phyloP scores from a whole-genome alignment of 441 rosid species.

The Sinapis alba region DNA sequence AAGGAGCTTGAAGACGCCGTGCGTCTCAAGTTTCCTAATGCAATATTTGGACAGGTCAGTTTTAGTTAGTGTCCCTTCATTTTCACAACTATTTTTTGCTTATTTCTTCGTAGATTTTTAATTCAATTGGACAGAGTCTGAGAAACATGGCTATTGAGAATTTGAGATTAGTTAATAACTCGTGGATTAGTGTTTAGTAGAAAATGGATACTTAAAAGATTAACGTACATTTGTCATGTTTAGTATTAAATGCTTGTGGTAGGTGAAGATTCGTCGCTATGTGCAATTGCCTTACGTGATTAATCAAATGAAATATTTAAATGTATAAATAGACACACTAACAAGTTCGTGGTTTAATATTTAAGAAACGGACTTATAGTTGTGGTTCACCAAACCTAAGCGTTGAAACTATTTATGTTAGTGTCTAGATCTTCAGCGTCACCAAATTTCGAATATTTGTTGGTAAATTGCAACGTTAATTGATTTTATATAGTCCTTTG shows the following conservation, averaged over 20 bases:
- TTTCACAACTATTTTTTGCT: background rate
- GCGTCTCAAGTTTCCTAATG: conserved; percentile 51
- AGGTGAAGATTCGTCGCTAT: conserved; percentile 19
- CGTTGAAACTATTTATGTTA: conserved; percentile 19
- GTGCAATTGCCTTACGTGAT: background rate
- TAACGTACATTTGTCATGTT: background rate
- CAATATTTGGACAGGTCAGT: conserved; percentile 47
- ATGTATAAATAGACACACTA: background rate
- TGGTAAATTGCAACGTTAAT: background rate
- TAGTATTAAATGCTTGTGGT: conserved; percentile 4
- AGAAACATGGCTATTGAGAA: background rate
- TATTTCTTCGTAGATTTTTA: background rate
- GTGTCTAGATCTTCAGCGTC: conserved; percentile 6
- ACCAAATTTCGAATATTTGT: conserved; percentile 3
- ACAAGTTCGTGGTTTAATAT: background rate
- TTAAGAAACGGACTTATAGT: conserved; percentile 8
- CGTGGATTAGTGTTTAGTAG: background rate
- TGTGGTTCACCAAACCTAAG: conserved; percentile 27
- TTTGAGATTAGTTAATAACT: background rate
- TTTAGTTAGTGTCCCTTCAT: background rate
- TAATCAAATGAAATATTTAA: background rate
- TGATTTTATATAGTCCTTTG: background rate
- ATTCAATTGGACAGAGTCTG: background rate
- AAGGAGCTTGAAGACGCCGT: conserved; percentile 64
- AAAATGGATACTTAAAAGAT: no score